Base-by-base conservation (phyloP, 192 early-diverging fungal species). In the Ambispora gerdemannii region DNA sequence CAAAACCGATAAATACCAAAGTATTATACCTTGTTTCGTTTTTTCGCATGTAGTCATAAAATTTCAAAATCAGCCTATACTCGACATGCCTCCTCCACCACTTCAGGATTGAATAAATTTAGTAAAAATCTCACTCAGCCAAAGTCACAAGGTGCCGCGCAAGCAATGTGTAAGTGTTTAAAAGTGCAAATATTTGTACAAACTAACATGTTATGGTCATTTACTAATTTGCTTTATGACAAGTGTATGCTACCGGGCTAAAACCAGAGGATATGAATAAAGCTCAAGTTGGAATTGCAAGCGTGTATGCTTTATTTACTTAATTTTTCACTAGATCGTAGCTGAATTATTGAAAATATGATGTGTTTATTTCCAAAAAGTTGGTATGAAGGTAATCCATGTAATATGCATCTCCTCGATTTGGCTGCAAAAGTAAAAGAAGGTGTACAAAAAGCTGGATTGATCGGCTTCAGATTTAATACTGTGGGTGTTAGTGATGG, bases 311-410 rank as follows among this genome's bases (percentile, higher is more conserved):
- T 11, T 30, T 24, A 1, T n/a, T 63, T 33, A 55, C 1, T 27
- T 34, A 28, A 22, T 47, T 17, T 22, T n/a, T 72, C 67, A 20
- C 28, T 38, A 31, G 49, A 49, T 63, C n/a, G n/a, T n/a, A n/a
- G n/a, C n/a, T n/a, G n/a, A 27, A 51, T n/a, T 38, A 27, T 13
- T 49, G 1, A 4, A 35, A 36, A 17, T 69, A 50, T 43, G 63
- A 70, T 38, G 3, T 59, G 11, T n/a, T 66, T 30, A 33, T 55
- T 31, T 56, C 6, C 43, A 31, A 24, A 30, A 69, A 89, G 88
- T 17, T 95, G 95, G 94, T 97, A 94, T 75, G 97, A 99, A 76
- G 97, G 97, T 67, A 99, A 99, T 81, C 95, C 97, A 10, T 99
- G 97, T 84, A 99, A 99, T 80, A 99, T 99, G 97, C 97, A 99